These are phyloP conservation scores for Lanmaoa pseudosensibilis DNA, from an alignment of 768 basidiomycete species.

Conservation along the genomic window DNA sequence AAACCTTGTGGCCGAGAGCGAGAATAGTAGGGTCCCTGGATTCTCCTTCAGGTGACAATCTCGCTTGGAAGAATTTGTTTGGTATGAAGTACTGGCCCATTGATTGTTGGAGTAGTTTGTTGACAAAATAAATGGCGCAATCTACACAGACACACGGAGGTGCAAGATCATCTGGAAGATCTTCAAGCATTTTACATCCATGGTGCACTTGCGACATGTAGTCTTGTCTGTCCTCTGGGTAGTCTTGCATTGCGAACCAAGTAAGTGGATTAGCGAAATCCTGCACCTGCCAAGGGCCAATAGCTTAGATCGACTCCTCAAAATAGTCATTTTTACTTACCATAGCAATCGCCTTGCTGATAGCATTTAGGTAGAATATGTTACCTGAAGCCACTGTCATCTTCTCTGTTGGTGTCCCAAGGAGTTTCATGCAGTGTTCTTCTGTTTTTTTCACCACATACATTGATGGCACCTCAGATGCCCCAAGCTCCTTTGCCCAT, in stretches of 20 bases:
- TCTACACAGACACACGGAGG: conserved; percentile 25
- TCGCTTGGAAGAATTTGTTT: conserved; percentile 9
- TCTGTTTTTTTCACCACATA: conserved; percentile 23
- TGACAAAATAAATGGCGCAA: conserved; percentile 22
- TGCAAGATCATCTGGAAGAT: conserved; percentile 23
- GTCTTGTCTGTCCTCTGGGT: conserved; percentile 25
- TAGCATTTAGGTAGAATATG: conserved; percentile 29
- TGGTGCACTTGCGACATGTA: conserved; percentile 28
- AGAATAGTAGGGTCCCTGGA: no score
- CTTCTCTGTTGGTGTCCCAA: conserved; percentile 27
- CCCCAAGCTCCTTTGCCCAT: conserved; percentile 33
- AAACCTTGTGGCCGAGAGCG: conserved; percentile 1
- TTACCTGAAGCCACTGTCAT: conserved; percentile 20
- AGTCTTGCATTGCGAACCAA: conserved; percentile 24
- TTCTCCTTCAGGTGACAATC: no score
- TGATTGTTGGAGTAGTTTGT: conserved; percentile 18
- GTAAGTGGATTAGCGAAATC: conserved; percentile 28
- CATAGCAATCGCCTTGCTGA: conserved; percentile 16
- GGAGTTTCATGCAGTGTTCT: conserved; percentile 8
- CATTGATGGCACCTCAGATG: conserved; percentile 27
- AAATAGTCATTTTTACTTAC: no score
- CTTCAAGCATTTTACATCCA: conserved; percentile 30
- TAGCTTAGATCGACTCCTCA: no score
- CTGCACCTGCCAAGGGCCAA: no score
- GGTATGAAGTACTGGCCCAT: conserved; percentile 14